Conservation (phyloP, 2,329 filamentous ascomycete genomes). For the Cladosporium sp. region DNA sequence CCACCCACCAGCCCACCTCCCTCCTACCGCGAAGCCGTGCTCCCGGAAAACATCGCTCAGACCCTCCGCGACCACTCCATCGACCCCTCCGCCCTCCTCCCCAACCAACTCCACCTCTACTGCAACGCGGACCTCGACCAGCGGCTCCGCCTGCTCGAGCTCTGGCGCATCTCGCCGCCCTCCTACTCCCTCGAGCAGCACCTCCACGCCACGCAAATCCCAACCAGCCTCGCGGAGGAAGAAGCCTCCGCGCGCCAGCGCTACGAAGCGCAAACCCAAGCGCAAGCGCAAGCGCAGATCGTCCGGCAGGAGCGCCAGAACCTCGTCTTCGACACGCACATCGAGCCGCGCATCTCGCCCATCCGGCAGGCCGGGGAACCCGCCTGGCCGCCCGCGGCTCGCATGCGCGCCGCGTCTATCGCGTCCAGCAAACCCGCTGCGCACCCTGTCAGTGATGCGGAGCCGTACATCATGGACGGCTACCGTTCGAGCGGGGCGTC, state of each 20-base stretch:
- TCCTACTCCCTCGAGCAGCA: constrained; percentile 40
- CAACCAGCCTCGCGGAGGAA: constrained; percentile 49
- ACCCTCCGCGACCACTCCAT: constrained; percentile 60
- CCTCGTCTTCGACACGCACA: constrained; percentile 18
- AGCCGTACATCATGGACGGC: constrained; percentile 79
- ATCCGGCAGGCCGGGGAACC: constrained; percentile 21
- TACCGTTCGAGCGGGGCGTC: constrained; percentile 53
- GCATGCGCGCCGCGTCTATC: constrained; percentile 26
- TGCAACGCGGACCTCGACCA: constrained; percentile 66
- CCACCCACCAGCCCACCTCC: constrained; percentile 27
- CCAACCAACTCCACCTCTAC: constrained; percentile 73
- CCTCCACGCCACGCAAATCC: constrained; percentile 36
- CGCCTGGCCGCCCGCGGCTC: constrained; percentile 24
- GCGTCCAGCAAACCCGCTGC: constrained; percentile 14
- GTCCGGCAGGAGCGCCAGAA: constrained; percentile 10
- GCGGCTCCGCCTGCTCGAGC: constrained; percentile 67
- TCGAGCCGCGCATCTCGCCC: constrained; percentile 21
- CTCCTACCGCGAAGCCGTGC: constrained; percentile 24
- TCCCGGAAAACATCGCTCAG: constrained; percentile 33
- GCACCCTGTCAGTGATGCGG: constrained; percentile 42
- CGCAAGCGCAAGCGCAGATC: background rate
- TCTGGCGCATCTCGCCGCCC: constrained; percentile 78
- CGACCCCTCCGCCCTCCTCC: constrained; percentile 61
- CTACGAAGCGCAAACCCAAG: constrained; percentile 46
- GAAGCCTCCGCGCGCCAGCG: constrained; percentile 52